Conservation (phyloP, 345 rosid species). For the Linum trigynum region DNA sequence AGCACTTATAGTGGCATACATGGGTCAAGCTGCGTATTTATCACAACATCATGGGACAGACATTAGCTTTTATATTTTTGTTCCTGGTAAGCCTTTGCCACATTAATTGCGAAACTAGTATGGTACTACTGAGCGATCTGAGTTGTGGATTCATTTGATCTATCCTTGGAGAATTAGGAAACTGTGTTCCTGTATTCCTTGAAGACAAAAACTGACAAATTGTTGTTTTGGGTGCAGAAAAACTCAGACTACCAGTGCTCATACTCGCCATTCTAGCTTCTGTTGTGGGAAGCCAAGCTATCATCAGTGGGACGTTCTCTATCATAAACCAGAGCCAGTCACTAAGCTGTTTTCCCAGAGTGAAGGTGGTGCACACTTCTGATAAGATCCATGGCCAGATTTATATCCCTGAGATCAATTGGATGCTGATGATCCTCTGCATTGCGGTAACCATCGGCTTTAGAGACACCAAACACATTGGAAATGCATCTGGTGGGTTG, state of each 20-base stretch:
- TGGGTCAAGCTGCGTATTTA: constrained; percentile 98
- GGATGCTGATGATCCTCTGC: constrained; percentile 98
- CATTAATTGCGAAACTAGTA: too few relatives aligned
- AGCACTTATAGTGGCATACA: constrained; percentile 92
- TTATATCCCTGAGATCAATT: constrained; percentile 94
- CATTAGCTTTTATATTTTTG: constrained; percentile 81
- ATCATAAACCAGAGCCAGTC: constrained; percentile 99
- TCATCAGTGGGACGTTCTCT: constrained; percentile 96
- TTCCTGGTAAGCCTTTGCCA: constrained; percentile 48
- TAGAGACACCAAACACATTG: constrained; percentile 89
- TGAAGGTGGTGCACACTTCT: constrained; percentile 94
- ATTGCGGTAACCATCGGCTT: constrained; percentile 95
- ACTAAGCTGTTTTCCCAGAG: constrained; percentile 95
- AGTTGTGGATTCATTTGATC: background rate
- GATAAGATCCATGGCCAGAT: constrained; percentile 98
- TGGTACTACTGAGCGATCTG: too few relatives aligned
- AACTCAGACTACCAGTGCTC: constrained; percentile 80
- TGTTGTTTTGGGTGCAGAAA: constrained; percentile 34
- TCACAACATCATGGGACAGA: constrained; percentile 72
- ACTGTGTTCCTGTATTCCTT: background rate
- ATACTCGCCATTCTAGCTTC: constrained; percentile 87
- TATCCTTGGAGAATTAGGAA: background rate
- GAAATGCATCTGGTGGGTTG: constrained; percentile 83
- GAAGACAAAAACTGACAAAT: background rate
- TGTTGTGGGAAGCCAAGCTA: constrained; percentile 98